Percentiles rank a stretch among this genome's conserved stretches.
Evolutionary conservation across 352 stramenopile species (phyloP).

Genomic region (Globisporangium solare): DNA sequence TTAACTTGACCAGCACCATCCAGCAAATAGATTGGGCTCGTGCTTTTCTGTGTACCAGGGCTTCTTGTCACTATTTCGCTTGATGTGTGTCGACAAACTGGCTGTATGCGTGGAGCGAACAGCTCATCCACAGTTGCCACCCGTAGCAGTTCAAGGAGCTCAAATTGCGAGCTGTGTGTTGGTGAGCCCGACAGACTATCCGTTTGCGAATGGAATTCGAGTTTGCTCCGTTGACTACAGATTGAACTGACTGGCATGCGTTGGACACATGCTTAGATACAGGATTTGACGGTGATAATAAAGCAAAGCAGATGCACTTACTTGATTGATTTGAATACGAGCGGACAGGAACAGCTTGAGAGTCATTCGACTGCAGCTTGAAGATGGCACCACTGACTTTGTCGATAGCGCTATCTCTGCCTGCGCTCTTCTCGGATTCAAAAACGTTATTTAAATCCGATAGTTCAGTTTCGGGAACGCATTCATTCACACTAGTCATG

Average conservation of each 20-base stretch:
- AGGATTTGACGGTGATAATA: neutral
- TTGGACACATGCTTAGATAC: neutral
- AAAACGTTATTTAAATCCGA: neutral
- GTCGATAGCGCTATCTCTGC: neutral
- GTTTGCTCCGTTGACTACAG: constrained; percentile 3
- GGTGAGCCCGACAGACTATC: constrained; percentile 9
- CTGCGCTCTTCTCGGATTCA: neutral
- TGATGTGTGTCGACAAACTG: neutral
- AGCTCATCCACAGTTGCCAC: neutral
- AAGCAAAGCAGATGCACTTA: constrained; percentile 3
- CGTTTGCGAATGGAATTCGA: neutral
- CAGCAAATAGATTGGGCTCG: neutral
- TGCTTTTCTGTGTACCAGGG: neutral
- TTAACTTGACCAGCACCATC: neutral
- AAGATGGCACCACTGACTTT: neutral
- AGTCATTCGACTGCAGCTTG: neutral
- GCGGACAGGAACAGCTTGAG: neutral
- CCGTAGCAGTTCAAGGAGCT: neutral
- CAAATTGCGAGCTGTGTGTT: neutral
- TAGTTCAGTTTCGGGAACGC: neutral
- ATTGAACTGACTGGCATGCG: constrained; percentile 1
- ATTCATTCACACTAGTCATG: constrained; percentile 22
- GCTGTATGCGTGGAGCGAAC: neutral
- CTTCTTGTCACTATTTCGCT: neutral
- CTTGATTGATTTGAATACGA: constrained; percentile 10